Conservation (phyloP, 768 basidiomycete species). For the Tulasnella sp. region DNA sequence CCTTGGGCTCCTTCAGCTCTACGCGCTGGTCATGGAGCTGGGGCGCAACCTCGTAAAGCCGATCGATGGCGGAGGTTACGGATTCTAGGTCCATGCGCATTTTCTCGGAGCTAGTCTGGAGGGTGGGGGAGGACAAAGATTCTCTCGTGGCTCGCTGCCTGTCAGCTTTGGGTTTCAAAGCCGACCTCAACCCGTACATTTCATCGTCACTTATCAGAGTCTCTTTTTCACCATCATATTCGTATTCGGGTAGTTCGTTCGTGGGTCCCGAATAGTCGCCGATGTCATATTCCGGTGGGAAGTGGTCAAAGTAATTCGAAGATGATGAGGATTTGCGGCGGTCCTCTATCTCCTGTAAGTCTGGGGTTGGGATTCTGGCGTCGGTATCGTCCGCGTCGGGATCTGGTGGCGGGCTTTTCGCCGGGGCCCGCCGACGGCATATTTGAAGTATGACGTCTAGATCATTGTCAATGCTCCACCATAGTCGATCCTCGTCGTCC, state of each 20-base stretch:
- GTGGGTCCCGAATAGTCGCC: constrained; percentile 15
- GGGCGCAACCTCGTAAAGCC: constrained; percentile 74
- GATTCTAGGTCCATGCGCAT: constrained; percentile 76
- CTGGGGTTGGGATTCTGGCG: constrained; percentile 16
- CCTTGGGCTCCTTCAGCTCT: constrained; percentile 65
- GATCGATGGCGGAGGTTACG: constrained; percentile 79
- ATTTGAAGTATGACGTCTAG: constrained; percentile 56
- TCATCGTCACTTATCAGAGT: background rate
- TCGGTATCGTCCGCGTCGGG: constrained; percentile 7
- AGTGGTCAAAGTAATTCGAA: constrained; percentile 17
- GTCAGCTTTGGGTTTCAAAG: background rate
- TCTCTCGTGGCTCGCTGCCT: background rate
- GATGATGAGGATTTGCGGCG: constrained; percentile 25
- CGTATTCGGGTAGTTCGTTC: constrained; percentile 1
- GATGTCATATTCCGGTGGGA: constrained; percentile 46
- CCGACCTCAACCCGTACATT: background rate
- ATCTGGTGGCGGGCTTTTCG: background rate
- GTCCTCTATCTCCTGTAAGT: constrained; percentile 27
- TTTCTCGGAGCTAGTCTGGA: constrained; percentile 42
- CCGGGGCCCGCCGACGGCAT: constrained; percentile 48
- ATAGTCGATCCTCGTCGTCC: constrained; percentile 30
- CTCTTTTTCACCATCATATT: background rate
- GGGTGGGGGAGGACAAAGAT: background rate
- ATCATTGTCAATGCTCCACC: constrained; percentile 63
- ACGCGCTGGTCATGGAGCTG: constrained; percentile 87